Percentiles rank a stretch among this genome's conserved stretches.
Conservation (phyloP, 139 green algal species). For the Chlorella vulgaris region DNA sequence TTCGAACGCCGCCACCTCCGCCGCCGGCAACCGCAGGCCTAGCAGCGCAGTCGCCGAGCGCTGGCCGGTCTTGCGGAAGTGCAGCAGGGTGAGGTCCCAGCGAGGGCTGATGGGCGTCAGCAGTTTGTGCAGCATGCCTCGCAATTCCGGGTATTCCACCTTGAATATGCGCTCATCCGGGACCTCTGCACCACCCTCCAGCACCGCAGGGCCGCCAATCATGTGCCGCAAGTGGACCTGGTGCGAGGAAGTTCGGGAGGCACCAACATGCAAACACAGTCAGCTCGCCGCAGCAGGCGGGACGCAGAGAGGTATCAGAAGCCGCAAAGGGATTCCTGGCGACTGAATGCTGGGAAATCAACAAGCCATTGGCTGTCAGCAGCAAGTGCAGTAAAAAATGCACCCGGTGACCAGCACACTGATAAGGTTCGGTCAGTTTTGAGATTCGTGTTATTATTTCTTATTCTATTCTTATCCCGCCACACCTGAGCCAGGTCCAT, state of each 20-base stretch:
- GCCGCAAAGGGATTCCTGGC: no score
- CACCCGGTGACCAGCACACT: no score
- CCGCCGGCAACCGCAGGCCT: conserved; percentile 55
- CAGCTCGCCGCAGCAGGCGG: background rate
- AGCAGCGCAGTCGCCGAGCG: conserved; percentile 78
- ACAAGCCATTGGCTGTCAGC: no score
- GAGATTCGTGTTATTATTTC: no score
- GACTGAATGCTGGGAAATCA: no score
- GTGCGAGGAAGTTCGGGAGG: no score
- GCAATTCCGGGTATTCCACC: conserved; percentile 90
- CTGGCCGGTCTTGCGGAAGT: conserved; percentile 91
- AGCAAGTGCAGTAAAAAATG: no score
- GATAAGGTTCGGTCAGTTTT: no score
- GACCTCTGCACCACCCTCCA: conserved; percentile 69
- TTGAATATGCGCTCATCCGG: conserved; percentile 82
- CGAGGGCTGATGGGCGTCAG: conserved; percentile 74
- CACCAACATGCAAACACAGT: conserved; percentile 1
- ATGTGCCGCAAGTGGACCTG: conserved; percentile 92
- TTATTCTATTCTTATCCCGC: no score
- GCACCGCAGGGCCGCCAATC: conserved; percentile 78
- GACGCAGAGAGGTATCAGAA: background rate
- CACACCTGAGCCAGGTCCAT: conserved; percentile 71
- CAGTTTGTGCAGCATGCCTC: conserved; percentile 87
- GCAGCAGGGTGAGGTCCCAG: conserved; percentile 97
- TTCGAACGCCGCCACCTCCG: conserved; percentile 37